Percentiles rank a stretch among this genome's conserved stretches.
Conservation (phyloP, 2,329 filamentous ascomycete genomes). For the Colletotrichum endophyticum region DNA sequence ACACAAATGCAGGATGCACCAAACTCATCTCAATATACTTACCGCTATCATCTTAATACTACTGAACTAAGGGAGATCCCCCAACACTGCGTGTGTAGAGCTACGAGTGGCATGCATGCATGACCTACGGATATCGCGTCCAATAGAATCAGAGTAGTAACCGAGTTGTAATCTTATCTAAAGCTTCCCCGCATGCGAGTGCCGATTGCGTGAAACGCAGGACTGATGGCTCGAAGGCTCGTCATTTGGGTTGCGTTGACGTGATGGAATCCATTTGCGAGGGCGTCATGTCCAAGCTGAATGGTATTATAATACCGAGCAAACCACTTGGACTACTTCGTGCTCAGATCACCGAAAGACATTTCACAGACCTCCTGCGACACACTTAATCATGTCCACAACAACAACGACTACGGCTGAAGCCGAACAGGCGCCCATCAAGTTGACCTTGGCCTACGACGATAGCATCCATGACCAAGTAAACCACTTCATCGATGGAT, state of each 20-base stretch:
- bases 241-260: neutral
- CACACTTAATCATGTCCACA: conserved; percentile 75
- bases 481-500: neutral
- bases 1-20: accelerated
- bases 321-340: neutral
- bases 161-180: neutral
- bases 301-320: no score
- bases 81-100: no score
- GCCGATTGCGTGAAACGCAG: neutral
- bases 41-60: neutral
- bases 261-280: neutral
- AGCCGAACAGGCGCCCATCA: neutral
- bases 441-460: conserved; percentile 7
- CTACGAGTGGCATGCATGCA: neutral
- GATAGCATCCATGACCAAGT: conserved; percentile 1
- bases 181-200: neutral
- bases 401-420: conserved; percentile 74
- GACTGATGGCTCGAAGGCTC: neutral
- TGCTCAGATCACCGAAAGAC: accelerated
- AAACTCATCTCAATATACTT: accelerated
- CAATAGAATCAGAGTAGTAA: neutral
- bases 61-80: neutral
- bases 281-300: neutral
- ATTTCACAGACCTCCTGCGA: accelerated
- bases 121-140: neutral